A percentile compares a stretch with the other conserved stretches of the same genome.
Evolutionary conservation across 805 yeast species (phyloP).

Genomic region (Sugiyamaella marilandica): DNA sequence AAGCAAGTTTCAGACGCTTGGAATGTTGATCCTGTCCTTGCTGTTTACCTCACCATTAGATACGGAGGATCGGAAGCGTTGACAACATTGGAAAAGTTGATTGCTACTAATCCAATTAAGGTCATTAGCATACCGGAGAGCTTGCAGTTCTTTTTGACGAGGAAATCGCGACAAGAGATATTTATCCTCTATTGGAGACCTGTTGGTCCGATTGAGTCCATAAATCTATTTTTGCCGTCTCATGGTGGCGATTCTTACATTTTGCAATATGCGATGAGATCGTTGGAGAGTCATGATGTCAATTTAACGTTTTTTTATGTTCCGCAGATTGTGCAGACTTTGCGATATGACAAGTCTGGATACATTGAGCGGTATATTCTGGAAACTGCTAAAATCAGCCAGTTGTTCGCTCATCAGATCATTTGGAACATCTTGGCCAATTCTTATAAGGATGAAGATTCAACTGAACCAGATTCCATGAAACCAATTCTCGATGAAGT

Average conservation of each 20-base stretch:
- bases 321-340: slow-evolving; percentile 93
- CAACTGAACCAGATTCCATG: slow-evolving; percentile 68
- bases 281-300: slow-evolving; percentile 82
- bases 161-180: slow-evolving; percentile 23
- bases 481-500: slow-evolving; percentile 81
- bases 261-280: slow-evolving; percentile 84
- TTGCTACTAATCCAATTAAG: slow-evolving; percentile 53
- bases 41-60: slow-evolving; percentile 63
- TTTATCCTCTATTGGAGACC: slow-evolving; percentile 62
- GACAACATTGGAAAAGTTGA: slow-evolving; percentile 41
- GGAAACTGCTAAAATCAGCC: slow-evolving; percentile 88
- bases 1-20: slow-evolving; percentile 54
- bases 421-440: slow-evolving; percentile 98
- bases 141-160: slow-evolving; percentile 45
- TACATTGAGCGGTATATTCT: slow-evolving; percentile 83
- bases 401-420: slow-evolving; percentile 92
- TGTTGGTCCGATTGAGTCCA: slow-evolving; percentile 76
- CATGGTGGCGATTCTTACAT: slow-evolving; percentile 60
- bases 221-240: slow-evolving; percentile 75
- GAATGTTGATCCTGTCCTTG: slow-evolving; percentile 62
- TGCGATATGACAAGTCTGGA: slow-evolving; percentile 77
- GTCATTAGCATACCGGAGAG: slow-evolving; percentile 56
- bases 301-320: slow-evolving; percentile 91
- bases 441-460: slow-evolving; percentile 84
- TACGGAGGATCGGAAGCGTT: slow-evolving; percentile 39